A percentile compares a stretch with the other conserved stretches of the same genome.
These are phyloP conservation scores for Bathelium albidoporum DNA, from an alignment of 495 filamentous ascomycete species.

Conservation along the genomic window DNA sequence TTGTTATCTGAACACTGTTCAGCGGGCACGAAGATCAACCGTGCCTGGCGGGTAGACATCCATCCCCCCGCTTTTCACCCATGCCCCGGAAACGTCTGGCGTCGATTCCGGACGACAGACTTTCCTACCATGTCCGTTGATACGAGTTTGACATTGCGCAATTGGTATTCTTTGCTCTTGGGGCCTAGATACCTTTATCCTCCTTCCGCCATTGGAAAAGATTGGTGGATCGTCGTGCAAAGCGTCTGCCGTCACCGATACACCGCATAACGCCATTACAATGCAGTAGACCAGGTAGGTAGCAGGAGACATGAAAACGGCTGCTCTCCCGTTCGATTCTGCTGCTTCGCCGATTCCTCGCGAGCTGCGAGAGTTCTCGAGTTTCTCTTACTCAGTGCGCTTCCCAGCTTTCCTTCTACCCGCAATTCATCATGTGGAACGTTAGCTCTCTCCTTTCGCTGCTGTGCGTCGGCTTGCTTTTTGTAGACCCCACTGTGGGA, in stretches of 20 bases:
- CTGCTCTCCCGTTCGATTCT: background rate
- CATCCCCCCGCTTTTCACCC: background rate
- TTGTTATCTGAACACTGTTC: background rate
- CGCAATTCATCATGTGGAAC: background rate
- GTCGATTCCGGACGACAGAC: background rate
- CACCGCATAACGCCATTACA: background rate
- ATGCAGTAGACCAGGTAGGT: background rate
- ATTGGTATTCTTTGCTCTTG: background rate
- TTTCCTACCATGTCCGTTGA: background rate
- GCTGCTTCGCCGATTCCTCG: background rate
- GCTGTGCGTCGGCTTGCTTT: background rate
- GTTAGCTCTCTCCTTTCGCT: background rate
- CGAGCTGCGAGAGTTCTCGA: background rate
- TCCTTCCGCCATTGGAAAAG: background rate
- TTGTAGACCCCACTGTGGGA: background rate
- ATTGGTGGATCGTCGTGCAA: background rate
- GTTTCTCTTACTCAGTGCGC: background rate
- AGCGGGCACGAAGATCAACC: background rate
- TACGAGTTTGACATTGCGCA: background rate
- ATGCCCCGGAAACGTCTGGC: background rate
- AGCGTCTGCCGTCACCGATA: background rate
- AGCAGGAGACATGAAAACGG: background rate
- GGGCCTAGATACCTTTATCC: background rate
- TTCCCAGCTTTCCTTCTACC: background rate
- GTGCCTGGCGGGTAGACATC: background rate